phyloP scores from a whole-genome alignment of 2,329 filamentous ascomycete genomes.

The Penicillium fuscoglaucum region DNA sequence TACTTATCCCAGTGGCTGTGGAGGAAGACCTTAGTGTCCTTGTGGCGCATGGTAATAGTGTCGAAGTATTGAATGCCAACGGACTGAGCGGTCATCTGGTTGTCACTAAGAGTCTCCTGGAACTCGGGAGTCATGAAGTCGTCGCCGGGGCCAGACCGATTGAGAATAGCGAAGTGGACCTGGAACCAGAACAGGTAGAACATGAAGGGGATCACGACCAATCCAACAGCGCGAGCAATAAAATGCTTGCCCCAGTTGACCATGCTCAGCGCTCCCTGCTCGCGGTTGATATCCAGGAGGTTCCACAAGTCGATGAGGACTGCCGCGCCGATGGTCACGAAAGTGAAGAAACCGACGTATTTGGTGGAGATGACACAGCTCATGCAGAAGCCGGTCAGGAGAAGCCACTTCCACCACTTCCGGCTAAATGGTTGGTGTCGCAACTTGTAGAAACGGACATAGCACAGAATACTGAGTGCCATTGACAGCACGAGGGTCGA shows the following conservation, averaged over 20 bases:
- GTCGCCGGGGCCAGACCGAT: constrained; percentile 86
- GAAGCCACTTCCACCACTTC: constrained; percentile 99
- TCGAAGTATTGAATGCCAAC: constrained; percentile 89
- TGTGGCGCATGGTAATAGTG: constrained; percentile 82
- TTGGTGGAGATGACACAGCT: constrained; percentile 99
- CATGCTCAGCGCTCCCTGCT: constrained; percentile 75
- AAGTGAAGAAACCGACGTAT: constrained; percentile 95
- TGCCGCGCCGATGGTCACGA: constrained; percentile 92
- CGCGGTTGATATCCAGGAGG: constrained; percentile 83
- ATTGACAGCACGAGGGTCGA: constrained; percentile 93
- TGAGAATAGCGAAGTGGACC: constrained; percentile 92
- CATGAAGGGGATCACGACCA: constrained; percentile 89
- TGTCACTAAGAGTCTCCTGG: constrained; percentile 95
- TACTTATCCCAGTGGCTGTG: constrained; percentile 91
- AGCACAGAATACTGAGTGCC: constrained; percentile 89
- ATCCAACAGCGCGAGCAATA: constrained; percentile 75
- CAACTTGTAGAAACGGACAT: constrained; percentile 97
- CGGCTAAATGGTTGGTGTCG: constrained; percentile 83
- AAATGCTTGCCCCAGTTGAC: constrained; percentile 87
- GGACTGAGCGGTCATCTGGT: constrained; percentile 84
- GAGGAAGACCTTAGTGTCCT: constrained; percentile 94
- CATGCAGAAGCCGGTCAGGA: constrained; percentile 88
- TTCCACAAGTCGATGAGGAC: constrained; percentile 95
- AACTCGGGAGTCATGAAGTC: constrained; percentile 99
- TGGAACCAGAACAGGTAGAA: constrained; percentile 99